Base-by-base conservation (phyloP, 208 protist genomes). In the Wallacemonas sp. region DNA sequence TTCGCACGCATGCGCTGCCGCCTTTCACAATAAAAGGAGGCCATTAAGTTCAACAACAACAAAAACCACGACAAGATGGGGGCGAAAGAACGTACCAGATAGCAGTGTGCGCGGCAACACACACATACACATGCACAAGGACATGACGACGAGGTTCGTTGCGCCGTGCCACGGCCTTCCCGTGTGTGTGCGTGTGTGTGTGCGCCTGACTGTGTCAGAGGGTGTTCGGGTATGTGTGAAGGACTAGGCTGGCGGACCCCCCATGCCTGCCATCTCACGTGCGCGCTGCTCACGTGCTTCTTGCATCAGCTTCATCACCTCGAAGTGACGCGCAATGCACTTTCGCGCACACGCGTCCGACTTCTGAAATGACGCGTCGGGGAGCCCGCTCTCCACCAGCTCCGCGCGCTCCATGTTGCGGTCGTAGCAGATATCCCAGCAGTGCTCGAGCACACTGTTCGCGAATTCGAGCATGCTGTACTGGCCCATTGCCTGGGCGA, bases 361-460 rank as follows among this genome's bases (percentile, higher is more conserved):
- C 74, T 85, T 82, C 10, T 78, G 75, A 26, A 79, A 13, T 42
- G 85, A 89, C 22, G 63, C 48, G 53, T 94, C 85, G 0, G 80
- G 45, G 24, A 91, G 2, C 2, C 68, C 73, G 3, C 73, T 75
- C 10, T 53, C 59, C 19, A 64, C 69, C 19, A 96, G 77, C 63
- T 96, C 87, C 15, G 37, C 61, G 17, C 79, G 77, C 0, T 71
- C 76, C 41, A 96, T 72, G 45, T 93, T 91, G 34, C 58, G 61
- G 52, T 96, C 81, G 69, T 87, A 92, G 78, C 91, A 96, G 48
- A 91, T 84, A 22, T 90, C 82, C 91, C 91, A 96, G 78, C 91
- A 96, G 55, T 91, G 73, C 67, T 84, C 78, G 0, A 96, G 68
- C 9, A 84, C 52, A 41, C 54, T 33, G 62, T 92, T 87, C 10